Base-by-base conservation (phyloP, 2,329 filamentous ascomycete species). In the Fusarium scirpi region DNA sequence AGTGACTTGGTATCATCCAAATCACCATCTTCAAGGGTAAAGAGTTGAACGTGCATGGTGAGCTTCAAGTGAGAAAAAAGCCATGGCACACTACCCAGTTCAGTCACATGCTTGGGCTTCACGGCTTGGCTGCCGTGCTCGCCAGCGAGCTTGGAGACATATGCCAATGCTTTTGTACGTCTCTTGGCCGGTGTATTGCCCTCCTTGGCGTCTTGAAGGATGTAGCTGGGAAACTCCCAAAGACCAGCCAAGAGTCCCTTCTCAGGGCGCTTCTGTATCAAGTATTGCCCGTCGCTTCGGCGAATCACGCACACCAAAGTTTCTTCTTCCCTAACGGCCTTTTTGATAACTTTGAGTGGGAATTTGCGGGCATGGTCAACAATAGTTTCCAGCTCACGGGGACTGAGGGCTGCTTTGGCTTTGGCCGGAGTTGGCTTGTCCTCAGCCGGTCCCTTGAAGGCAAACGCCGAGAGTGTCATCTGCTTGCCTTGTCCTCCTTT, bases 1-100 rank as follows among this genome's bases (percentile, higher is more conserved):
- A 60, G 63, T 58, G 45, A 57, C 34, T 49, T 47, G 4, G 29
- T 57, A 51, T 67, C 58, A 6, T 24, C 46, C 54, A 49, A 16
- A 32, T 32, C 54, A 1, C n/a, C 44, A 11, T 57, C 66, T 1
- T 74, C 74, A 6, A 85, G 15, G 15, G 80, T 78, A 64, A 88
- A 87, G 0, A 85, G 59, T 34, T 87, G 84, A 5, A 89, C 86
- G 64, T 88, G 85, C 87, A 88, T 89, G 2, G 82, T 85, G 67
- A 88, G 75, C 76, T 83, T 85, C 2, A 89, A 74, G 58, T 89
- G 87, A 1, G 86, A 88, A 65, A 88, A 89, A 9, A 85, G 74
- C 87, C 87, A 89, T 0, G 86, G 86, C 15, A 89, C 82, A 45
- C 78, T 85, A 0, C 84, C 86, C n/a, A 88, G 66, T 32, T 86